Evolutionary conservation across 306 rosid species (phyloP).

Genomic region (Begonia loranthoides): DNA sequence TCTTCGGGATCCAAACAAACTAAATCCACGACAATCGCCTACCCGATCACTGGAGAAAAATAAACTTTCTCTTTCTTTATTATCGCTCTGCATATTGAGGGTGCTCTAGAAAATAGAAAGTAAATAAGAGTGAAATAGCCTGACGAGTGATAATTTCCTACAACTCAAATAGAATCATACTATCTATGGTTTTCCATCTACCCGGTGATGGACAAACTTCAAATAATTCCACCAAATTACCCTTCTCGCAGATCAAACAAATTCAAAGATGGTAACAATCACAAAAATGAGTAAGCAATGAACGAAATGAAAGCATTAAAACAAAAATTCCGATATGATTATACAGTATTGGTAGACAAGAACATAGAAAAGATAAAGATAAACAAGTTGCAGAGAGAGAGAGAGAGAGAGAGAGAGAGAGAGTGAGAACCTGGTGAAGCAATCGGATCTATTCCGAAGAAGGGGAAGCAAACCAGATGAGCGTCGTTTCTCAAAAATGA

Average conservation of each 20-base stretch:
- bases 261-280: no score
- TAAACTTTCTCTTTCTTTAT: conserved; percentile 20
- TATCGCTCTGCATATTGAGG: conserved; percentile 40
- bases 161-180: neutral
- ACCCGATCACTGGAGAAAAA: conserved; percentile 18
- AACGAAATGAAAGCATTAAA: neutral
- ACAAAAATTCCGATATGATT: neutral
- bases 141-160: neutral
- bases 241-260: neutral
- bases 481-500: no score
- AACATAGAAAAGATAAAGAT: no score
- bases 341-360: neutral
- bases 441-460: neutral
- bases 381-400: neutral
- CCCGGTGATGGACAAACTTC: neutral
- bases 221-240: neutral
- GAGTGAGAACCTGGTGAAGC: neutral
- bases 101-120: conserved; percentile 3
- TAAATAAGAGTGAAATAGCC: neutral
- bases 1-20: conserved; percentile 34
- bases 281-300: neutral
- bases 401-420: conserved; percentile 1
- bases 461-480: neutral
- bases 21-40: conserved; percentile 18
- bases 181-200: neutral